Evolutionary conservation across 1,284 basidiomycete species (phyloP).

Genomic region (Leccinum pallidistipes): DNA sequence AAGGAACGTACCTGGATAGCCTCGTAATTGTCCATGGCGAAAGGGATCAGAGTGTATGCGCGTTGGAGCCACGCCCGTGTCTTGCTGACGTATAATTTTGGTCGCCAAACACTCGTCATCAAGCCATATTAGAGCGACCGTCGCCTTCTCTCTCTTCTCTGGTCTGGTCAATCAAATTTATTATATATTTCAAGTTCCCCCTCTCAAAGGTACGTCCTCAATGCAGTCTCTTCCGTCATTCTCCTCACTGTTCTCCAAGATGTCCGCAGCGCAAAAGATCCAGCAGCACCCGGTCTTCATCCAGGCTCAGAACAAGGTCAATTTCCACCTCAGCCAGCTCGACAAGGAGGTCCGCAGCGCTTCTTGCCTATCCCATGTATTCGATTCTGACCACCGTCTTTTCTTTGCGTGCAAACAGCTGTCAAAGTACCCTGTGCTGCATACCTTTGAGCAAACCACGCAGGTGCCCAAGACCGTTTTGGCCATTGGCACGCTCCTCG

Average conservation of each 20-base stretch:
- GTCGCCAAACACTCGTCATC: constrained; percentile 50
- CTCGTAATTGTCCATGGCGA: constrained; percentile 42
- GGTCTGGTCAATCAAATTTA: not conserved
- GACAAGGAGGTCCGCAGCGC: constrained; percentile 85
- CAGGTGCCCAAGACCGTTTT: constrained; percentile 93
- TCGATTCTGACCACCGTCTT: constrained; percentile 9
- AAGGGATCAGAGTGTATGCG: constrained; percentile 14
- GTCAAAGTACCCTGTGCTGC: constrained; percentile 86
- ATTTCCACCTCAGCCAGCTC: constrained; percentile 78
- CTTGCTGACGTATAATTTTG: constrained; percentile 36
- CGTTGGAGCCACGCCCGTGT: constrained; percentile 33
- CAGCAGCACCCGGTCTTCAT: constrained; percentile 85
- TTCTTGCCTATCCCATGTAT: constrained; percentile 5
- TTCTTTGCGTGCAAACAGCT: constrained; percentile 51
- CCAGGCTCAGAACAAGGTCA: constrained; percentile 76
- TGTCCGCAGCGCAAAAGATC: constrained; percentile 75
- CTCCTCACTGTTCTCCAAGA: constrained; percentile 39
- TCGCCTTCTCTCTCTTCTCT: constrained; percentile 3
- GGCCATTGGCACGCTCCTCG: constrained; percentile 70
- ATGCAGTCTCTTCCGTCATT: constrained; percentile 5
- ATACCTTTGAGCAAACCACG: constrained; percentile 85
- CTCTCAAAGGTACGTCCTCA: constrained; percentile 14
- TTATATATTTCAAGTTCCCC: constrained; percentile 18
- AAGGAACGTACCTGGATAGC: constrained; percentile 40
- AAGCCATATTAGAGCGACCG: constrained; percentile 44